Evolutionary conservation across 352 stramenopile species (phyloP), one percentile per base, ranked within the genome.

Genomic region (Pelagophyceae sp.): DNA sequence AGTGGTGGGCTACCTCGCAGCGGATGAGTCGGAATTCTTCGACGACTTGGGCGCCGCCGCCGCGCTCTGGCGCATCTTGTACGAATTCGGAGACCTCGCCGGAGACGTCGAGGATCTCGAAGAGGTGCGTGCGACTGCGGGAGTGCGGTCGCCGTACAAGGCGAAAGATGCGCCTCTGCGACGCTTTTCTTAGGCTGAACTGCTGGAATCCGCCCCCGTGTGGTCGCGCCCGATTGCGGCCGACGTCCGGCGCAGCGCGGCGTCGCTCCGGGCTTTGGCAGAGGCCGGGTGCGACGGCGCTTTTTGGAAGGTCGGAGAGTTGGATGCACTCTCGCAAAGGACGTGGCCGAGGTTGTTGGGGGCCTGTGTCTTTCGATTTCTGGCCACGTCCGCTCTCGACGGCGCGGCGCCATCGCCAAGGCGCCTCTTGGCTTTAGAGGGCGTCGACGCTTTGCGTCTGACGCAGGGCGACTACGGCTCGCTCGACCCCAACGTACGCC

Each of bases 91-190:
- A 1, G 35, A 74, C 35, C 67, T 74, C 35, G 37, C 2, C 25
- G 67, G 38, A 2, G 67, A 74, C 19, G 11, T 51, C 35, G 67
- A 74, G 67, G 67, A 74, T 27, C 19, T 74, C 33, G 67, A 74
- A 27, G 29, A 67, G 58, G n/a, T n/a, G n/a, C n/a, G n/a, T n/a
- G n/a, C n/a, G n/a, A n/a, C n/a, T n/a, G n/a, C n/a, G n/a, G n/a
- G n/a, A n/a, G n/a, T n/a, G n/a, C n/a, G n/a, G n/a, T n/a, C n/a
- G n/a, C n/a, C n/a, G n/a, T n/a, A n/a, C n/a, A n/a, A n/a, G n/a
- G n/a, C n/a, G n/a, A n/a, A n/a, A n/a, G n/a, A n/a, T n/a, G n/a
- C n/a, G n/a, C n/a, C n/a, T n/a, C n/a, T n/a, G n/a, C n/a, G n/a
- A n/a, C n/a, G n/a, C n/a, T n/a, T n/a, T n/a, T n/a, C n/a, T n/a